Evolutionary conservation across 2,329 filamentous ascomycete species (phyloP).

Genomic region (Paecilomyces sp.): DNA sequence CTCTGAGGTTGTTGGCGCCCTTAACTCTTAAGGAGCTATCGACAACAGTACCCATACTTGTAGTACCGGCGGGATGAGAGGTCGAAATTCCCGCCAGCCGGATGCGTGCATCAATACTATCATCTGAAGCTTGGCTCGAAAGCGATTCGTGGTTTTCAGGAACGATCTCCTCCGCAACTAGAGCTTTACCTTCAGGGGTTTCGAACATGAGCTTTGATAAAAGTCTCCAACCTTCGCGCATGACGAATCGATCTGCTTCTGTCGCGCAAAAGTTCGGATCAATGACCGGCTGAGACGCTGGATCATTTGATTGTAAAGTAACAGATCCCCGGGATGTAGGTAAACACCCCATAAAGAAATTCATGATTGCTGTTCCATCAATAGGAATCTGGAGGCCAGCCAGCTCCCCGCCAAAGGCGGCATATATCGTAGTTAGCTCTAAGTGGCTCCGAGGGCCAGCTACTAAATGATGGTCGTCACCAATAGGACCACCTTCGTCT

Average conservation of each 20-base stretch:
- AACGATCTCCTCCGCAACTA: constrained; percentile 13
- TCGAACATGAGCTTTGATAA: constrained; percentile 6
- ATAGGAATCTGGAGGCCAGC: constrained; percentile 9
- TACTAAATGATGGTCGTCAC: not conserved
- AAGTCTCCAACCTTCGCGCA: not conserved
- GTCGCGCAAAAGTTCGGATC: constrained; percentile 24
- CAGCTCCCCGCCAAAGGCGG: constrained; percentile 9
- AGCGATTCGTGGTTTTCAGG: constrained; percentile 4
- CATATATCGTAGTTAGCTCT: constrained; percentile 17
- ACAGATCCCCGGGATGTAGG: constrained; percentile 16
- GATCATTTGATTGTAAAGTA: constrained; percentile 9
- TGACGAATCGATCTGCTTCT: constrained; percentile 14
- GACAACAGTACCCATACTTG: constrained; percentile 10
- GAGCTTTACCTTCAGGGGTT: constrained; percentile 5
- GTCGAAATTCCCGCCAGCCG: constrained; percentile 4
- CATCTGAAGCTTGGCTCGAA: constrained; percentile 9
- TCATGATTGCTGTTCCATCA: constrained; percentile 16
- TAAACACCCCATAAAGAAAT: constrained; percentile 11
- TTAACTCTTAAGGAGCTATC: constrained; percentile 9
- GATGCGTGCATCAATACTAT: constrained; percentile 15
- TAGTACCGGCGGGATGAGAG: constrained; percentile 13
- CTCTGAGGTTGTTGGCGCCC: constrained; percentile 12
- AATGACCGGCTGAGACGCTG: constrained; percentile 14
- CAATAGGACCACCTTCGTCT: not conserved
- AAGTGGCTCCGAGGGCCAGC: constrained; percentile 2